Evolutionary conservation across 1,284 basidiomycete genomes (phyloP).

Genomic region (Cutaneotrichosporon mucoides): DNA sequence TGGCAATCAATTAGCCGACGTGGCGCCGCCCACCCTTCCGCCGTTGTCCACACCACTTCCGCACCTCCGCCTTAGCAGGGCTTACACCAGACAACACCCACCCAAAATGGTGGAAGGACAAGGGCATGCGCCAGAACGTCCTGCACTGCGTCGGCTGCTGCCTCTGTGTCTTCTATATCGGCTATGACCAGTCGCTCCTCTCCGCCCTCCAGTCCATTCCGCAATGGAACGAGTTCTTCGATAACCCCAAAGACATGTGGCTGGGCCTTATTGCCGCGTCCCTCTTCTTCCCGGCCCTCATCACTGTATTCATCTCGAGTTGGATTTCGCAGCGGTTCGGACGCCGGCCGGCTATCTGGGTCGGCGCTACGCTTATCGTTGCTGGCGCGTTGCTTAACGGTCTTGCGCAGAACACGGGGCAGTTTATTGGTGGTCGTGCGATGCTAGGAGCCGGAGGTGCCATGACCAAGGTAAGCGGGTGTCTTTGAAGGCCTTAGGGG

Average conservation of each 20-base stretch:
- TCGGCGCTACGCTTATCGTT: conserved; percentile 29
- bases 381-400: conserved; percentile 28
- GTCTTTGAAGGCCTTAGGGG: too few relatives aligned
- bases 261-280: conserved; percentile 29
- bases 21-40: too few relatives aligned
- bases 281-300: conserved; percentile 28
- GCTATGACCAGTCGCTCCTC: conserved; percentile 27
- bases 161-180: conserved; percentile 27
- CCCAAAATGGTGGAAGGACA: conserved; percentile 29
- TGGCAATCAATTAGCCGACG: too few relatives aligned
- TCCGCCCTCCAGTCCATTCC: conserved; percentile 25
- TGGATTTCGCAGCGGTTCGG: conserved; percentile 24
- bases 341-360: conserved; percentile 22
- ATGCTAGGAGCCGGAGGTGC: conserved; percentile 27
- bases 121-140: conserved; percentile 25
- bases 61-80: too few relatives aligned
- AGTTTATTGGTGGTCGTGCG: conserved; percentile 23
- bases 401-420: conserved; percentile 18
- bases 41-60: too few relatives aligned
- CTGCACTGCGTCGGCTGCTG: conserved; percentile 24
- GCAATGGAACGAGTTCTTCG: conserved; percentile 29
- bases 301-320: conserved; percentile 24
- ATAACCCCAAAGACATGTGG: conserved; percentile 19
- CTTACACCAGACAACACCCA: conserved; percentile 22
- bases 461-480: conserved; percentile 31